Conservation (phyloP, 106 monocot genomes). For the Ottelia alismoides region DNA sequence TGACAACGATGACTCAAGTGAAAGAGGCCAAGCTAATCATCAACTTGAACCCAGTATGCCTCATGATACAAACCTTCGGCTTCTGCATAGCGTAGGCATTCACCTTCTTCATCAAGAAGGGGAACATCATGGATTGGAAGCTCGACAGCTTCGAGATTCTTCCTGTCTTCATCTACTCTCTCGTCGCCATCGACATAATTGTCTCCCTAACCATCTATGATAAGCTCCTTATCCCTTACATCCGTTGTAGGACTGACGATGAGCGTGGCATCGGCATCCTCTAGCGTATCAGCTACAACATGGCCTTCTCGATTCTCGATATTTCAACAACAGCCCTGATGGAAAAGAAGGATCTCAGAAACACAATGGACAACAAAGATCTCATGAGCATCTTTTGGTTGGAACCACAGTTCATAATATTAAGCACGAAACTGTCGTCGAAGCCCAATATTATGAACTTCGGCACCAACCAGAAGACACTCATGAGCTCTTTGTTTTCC, state of each 20-base stretch:
- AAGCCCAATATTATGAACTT: slow-evolving; percentile 60
- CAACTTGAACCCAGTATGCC: slow-evolving; percentile 51
- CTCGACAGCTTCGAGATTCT: slow-evolving; percentile 42
- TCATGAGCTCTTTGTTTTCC: slow-evolving; percentile 16
- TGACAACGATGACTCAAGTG: slow-evolving; percentile 70
- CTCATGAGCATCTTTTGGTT: no score
- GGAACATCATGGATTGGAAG: slow-evolving; percentile 39
- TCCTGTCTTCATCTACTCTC: slow-evolving; percentile 43
- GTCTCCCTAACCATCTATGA: slow-evolving; percentile 47
- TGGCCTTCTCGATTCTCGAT: slow-evolving; percentile 24
- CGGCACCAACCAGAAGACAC: slow-evolving; percentile 53
- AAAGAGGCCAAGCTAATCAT: slow-evolving; percentile 60
- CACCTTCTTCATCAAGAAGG: slow-evolving; percentile 88
- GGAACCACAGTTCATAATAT: no score
- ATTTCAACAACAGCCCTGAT: no score
- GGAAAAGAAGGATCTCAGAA: no score
- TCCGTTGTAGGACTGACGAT: slow-evolving; percentile 25
- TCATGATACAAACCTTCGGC: slow-evolving; percentile 37
- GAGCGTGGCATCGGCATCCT: slow-evolving; percentile 63
- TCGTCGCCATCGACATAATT: slow-evolving; percentile 54
- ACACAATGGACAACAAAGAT: no score
- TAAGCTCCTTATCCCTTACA: slow-evolving; percentile 45
- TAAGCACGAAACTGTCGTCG: slow-evolving; percentile 47
- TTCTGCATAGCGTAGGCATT: slow-evolving; percentile 36
- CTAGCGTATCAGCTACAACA: slow-evolving; percentile 54